A percentile compares a stretch with the other conserved stretches of the same genome.
Conservation (phyloP, 768 basidiomycete genomes). For the Inosperma sp. region DNA sequence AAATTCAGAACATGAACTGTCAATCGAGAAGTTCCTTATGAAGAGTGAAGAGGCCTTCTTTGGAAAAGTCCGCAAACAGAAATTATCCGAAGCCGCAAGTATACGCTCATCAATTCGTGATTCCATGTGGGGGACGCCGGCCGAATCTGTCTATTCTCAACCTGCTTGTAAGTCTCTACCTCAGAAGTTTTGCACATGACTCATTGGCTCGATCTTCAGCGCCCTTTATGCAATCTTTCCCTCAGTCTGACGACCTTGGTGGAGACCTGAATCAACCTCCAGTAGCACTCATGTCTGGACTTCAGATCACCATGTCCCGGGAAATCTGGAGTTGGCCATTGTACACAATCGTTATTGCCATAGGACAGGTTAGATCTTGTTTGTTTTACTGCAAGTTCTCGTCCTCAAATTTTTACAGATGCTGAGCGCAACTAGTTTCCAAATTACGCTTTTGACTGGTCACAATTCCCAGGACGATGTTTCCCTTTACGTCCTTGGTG, state of each 20-base stretch:
- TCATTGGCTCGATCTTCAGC: conserved; percentile 25
- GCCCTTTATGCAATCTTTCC: conserved; percentile 51
- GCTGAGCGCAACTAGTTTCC: conserved; percentile 90
- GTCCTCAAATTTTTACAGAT: conserved; percentile 48
- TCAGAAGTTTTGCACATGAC: not conserved
- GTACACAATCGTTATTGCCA: conserved; percentile 83
- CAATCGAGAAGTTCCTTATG: conserved; percentile 84
- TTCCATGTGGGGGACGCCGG: conserved; percentile 74
- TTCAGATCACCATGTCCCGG: conserved; percentile 81
- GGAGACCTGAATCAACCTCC: conserved; percentile 54
- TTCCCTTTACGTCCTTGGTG: conserved; percentile 88
- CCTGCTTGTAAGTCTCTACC: conserved; percentile 59
- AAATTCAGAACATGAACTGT: conserved; percentile 87
- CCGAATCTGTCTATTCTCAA: conserved; percentile 62
- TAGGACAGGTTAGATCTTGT: conserved; percentile 49
- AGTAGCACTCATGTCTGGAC: conserved; percentile 69
- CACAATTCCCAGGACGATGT: conserved; percentile 76
- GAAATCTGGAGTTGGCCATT: conserved; percentile 84
- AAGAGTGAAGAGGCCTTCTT: conserved; percentile 96
- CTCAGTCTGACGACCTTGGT: conserved; percentile 38
- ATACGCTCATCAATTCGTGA: conserved; percentile 74
- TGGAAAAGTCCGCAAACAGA: conserved; percentile 83
- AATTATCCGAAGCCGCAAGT: conserved; percentile 77
- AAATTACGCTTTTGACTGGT: conserved; percentile 86
- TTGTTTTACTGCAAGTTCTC: not conserved